Evolutionary conservation across 202 grass and related monocot genomes (phyloP).

Genomic region (Schoenoplectus triqueter): DNA sequence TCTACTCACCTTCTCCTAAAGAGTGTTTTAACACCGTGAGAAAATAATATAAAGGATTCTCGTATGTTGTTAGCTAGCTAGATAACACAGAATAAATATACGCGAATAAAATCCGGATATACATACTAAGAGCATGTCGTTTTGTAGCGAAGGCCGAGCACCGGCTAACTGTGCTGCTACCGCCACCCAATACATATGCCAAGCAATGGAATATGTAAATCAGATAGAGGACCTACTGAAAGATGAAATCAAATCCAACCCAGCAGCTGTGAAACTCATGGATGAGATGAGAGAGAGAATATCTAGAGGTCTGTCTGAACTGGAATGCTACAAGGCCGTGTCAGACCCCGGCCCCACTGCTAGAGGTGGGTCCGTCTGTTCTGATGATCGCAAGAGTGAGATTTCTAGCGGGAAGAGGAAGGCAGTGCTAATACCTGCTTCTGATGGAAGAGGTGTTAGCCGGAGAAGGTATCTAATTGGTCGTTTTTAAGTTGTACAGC

Average conservation of each 20-base stretch:
- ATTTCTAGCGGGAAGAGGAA: constrained; percentile 50
- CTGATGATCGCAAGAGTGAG: constrained; percentile 42
- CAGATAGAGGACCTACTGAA: constrained; percentile 43
- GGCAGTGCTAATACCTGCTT: not conserved
- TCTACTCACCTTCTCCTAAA: not conserved
- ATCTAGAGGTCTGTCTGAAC: constrained; percentile 41
- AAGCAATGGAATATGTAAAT: constrained; percentile 40
- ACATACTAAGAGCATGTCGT: constrained; percentile 35
- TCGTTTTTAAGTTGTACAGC: too few species aligned
- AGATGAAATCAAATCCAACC: constrained; percentile 20
- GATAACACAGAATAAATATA: not conserved
- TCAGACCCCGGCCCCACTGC: not conserved
- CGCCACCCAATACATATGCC: constrained; percentile 35
- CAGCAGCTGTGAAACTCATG: constrained; percentile 18
- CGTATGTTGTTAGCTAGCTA: not conserved
- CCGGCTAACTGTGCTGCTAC: constrained; percentile 36
- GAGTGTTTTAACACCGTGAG: not conserved
- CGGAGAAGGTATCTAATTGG: constrained; percentile 36
- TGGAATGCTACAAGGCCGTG: constrained; percentile 28
- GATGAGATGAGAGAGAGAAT: constrained; percentile 54
- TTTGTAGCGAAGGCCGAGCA: constrained; percentile 28
- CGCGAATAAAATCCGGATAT: not conserved
- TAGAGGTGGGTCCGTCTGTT: constrained; percentile 42
- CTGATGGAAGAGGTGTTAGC: constrained; percentile 17
- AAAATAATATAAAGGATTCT: not conserved